Conservation (phyloP, 345 rosid species). For the Passiflora organensis region DNA sequence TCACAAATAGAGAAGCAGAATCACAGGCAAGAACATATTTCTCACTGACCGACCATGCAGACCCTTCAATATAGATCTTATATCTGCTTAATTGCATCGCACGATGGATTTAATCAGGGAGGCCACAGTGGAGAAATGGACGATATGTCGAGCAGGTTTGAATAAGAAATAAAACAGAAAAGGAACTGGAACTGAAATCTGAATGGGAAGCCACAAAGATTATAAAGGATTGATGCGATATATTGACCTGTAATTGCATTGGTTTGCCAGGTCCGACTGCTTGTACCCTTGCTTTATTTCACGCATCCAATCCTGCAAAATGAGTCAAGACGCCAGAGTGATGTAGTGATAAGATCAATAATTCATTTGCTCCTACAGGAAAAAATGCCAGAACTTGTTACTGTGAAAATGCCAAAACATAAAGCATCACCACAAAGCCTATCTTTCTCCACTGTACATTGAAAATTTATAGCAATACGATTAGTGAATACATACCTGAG, state of each 20-base stretch:
- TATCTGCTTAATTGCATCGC: too few species aligned
- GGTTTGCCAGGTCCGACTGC: constrained; percentile 65
- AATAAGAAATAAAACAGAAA: not conserved
- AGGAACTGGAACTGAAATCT: not conserved
- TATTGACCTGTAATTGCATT: constrained; percentile 65
- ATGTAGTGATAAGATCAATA: too few species aligned
- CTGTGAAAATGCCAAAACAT: too few species aligned
- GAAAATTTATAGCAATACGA: too few species aligned
- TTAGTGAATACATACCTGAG: too few species aligned
- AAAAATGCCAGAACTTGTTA: too few species aligned
- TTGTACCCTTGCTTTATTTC: constrained; percentile 71
- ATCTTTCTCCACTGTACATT: too few species aligned
- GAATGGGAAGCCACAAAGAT: not conserved
- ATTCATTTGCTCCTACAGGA: too few species aligned
- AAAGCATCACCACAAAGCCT: too few species aligned
- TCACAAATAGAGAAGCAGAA: constrained; percentile 20
- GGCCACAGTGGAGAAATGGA: not conserved
- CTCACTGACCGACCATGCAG: constrained; percentile 32
- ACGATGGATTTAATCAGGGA: too few species aligned
- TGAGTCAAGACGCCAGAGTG: too few species aligned
- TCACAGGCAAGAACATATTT: constrained; percentile 32
- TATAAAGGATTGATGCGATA: not conserved
- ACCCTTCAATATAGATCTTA: constrained; percentile 29
- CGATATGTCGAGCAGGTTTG: not conserved
- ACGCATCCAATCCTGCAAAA: constrained; percentile 60